Evolutionary conservation across 805 yeast species (phyloP).

Genomic region (Phaffomyces thermotolerans): DNA sequence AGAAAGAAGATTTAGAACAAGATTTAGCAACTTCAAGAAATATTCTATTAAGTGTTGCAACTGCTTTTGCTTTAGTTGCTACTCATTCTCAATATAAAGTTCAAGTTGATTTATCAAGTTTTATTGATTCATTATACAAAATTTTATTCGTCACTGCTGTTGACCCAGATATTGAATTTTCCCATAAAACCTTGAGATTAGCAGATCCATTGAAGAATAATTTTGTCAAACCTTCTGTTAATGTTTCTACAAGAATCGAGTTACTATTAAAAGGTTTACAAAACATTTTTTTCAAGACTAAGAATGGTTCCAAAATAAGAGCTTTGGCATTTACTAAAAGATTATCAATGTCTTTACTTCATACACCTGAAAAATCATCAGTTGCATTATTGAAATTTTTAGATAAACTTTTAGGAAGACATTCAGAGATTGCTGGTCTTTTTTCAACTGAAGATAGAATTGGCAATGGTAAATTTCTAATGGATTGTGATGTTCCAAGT

Average conservation of each 20-base stretch:
- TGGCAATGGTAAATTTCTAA: constrained; percentile 67
- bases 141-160: constrained; percentile 60
- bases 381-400: constrained; percentile 72
- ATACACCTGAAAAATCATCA: constrained; percentile 83
- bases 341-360: constrained; percentile 55
- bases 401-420: constrained; percentile 65
- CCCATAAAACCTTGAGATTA: constrained; percentile 71
- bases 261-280: constrained; percentile 71
- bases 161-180: constrained; percentile 80
- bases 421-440: constrained; percentile 65
- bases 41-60: constrained; percentile 72
- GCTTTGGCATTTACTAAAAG: constrained; percentile 82
- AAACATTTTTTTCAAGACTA: constrained; percentile 70
- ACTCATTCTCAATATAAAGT: constrained; percentile 69
- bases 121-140: constrained; percentile 68
- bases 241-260: constrained; percentile 85
- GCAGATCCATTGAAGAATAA: constrained; percentile 62
- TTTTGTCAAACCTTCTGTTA: constrained; percentile 60
- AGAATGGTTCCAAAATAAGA: constrained; percentile 56
- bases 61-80: constrained; percentile 80
- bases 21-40: constrained; percentile 49
- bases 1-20: constrained; percentile 35
- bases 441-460: constrained; percentile 86
- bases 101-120: constrained; percentile 73
- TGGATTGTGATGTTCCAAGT: constrained; percentile 59